Base-by-base conservation (phyloP, 352 stramenopile genomes). In the Pythium rishiriense region DNA sequence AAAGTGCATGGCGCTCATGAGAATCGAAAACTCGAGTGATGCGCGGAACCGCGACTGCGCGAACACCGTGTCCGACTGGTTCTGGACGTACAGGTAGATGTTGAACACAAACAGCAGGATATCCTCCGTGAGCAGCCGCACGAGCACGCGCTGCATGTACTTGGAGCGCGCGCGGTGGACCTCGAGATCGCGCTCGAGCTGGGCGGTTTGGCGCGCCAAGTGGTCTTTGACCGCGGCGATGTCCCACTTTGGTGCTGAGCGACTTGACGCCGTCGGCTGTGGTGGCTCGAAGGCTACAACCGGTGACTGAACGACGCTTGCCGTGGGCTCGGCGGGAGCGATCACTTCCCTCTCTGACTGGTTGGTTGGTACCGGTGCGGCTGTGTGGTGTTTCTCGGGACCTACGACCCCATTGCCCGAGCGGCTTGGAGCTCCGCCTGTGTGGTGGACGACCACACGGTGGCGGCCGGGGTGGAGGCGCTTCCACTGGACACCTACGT, bases 11-110 rank as follows among this genome's bases (percentile, higher is more conserved):
- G 65, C 53, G 28, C 65, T 72, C 59, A 55, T 64, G 46, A 68
- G 47, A 25, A 68, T 68, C 12, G 65, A 64, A 62, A 68, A 68
- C 46, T 72, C 65, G 26, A 72, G 58, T 52, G 65, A 62, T n/a
- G 37, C 41, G 7, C 65, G 58, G 39, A 72, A 72, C 19, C 42
- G 35, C 11, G 65, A 72, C 12, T 35, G 58, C 1, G 19, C 52
- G 24, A 72, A 64, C 12, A 59, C 47, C 14, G 17, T 39, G 33
- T 72, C 41, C 31, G 33, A 56, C 37, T 68, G 37, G 53, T 72
- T 68, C 1, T 49, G 17, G 26, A 64, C 15, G 55, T 69, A 69
- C 42, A 73, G 64, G 49, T 69, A 73, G 11, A 73, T 12, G 24
- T 66, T 66, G 39, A 69, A 58, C 11, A 69, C 37, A 46, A 69